These are phyloP conservation scores for Tetrastigma voinierianum DNA, from an alignment of 164 flowering plant species.

Conservation along the genomic window DNA sequence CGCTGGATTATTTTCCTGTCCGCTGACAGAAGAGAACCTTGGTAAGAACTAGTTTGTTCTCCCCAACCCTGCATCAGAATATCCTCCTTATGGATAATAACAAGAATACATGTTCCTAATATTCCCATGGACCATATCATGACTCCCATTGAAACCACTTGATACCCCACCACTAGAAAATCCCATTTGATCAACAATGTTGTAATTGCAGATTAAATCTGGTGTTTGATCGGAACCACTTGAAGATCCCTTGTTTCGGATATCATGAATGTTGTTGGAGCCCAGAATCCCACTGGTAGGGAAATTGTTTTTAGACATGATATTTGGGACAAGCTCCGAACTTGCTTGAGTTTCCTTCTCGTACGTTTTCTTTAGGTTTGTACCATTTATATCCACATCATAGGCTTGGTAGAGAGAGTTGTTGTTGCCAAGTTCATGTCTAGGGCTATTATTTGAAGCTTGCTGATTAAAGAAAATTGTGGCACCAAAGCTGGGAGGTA, in stretches of 20 bases:
- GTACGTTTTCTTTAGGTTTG: not conserved
- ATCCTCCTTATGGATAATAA: not conserved
- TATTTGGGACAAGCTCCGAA: not conserved
- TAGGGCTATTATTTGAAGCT: not conserved
- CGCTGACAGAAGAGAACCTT: not conserved
- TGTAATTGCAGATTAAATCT: not conserved
- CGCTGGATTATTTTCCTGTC: not conserved
- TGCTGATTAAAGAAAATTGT: not conserved
- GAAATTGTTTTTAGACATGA: not conserved
- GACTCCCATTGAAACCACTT: not conserved
- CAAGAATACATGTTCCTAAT: not conserved
- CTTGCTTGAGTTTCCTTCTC: not conserved
- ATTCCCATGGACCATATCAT: not conserved
- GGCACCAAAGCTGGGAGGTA: not conserved
- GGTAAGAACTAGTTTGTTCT: not conserved
- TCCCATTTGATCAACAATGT: not conserved
- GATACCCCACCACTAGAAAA: not conserved
- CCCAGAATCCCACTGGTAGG: no score
- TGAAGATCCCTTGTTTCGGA: not conserved
- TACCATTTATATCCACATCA: not conserved
- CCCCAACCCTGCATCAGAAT: slow-evolving; percentile 1
- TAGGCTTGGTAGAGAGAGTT: slow-evolving; percentile 1
- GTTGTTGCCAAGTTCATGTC: not conserved
- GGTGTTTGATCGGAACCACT: not conserved
- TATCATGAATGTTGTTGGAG: not conserved